These are phyloP conservation scores for Grosmannia serpens DNA, from an alignment of 2,329 filamentous ascomycete species.

Conservation along the genomic window DNA sequence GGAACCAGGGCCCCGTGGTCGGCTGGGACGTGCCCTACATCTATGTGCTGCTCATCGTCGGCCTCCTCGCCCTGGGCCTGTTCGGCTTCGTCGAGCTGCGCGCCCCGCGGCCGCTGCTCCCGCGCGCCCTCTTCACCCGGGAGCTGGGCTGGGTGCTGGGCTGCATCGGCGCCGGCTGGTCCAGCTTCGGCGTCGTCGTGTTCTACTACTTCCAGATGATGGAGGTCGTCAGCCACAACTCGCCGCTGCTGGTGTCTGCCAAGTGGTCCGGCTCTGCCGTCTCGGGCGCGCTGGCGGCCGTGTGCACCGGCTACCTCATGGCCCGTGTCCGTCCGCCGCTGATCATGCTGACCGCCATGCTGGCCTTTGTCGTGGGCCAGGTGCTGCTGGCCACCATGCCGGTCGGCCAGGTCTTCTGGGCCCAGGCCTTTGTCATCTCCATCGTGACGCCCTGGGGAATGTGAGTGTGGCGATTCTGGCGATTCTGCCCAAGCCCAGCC, in stretches of 20 bases:
- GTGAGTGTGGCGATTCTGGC: conserved; percentile 17
- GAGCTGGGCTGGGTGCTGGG: conserved; percentile 9
- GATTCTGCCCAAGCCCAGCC: conserved; percentile 37
- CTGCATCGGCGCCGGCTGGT: conserved; percentile 10
- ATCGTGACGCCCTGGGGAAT: conserved; percentile 26
- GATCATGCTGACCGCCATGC: conserved; percentile 32
- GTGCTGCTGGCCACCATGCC: conserved; percentile 32
- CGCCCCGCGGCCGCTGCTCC: conserved; percentile 11
- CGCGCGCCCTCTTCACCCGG: conserved; percentile 10
- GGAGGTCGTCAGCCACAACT: conserved; percentile 28
- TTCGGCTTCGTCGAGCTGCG: conserved; percentile 11
- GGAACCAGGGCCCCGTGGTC: conserved; percentile 12
- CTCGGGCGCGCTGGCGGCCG: conserved; percentile 25
- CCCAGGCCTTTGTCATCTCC: conserved; percentile 27
- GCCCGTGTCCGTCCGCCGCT: conserved; percentile 32
- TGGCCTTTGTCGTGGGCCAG: conserved; percentile 18
- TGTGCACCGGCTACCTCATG: conserved; percentile 31
- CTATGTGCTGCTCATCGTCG: conserved; percentile 10
- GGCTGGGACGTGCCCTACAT: conserved; percentile 12
- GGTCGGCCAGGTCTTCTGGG: conserved; percentile 31
- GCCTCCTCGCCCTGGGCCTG: conserved; percentile 7
- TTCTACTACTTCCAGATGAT: conserved; percentile 12
- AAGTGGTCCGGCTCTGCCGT: conserved; percentile 30
- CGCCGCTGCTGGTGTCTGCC: conserved; percentile 26
- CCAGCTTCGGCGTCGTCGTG: conserved; percentile 12